Evolutionary conservation across 495 filamentous ascomycete species (phyloP).

Genomic region (Neurospora intermedia): DNA sequence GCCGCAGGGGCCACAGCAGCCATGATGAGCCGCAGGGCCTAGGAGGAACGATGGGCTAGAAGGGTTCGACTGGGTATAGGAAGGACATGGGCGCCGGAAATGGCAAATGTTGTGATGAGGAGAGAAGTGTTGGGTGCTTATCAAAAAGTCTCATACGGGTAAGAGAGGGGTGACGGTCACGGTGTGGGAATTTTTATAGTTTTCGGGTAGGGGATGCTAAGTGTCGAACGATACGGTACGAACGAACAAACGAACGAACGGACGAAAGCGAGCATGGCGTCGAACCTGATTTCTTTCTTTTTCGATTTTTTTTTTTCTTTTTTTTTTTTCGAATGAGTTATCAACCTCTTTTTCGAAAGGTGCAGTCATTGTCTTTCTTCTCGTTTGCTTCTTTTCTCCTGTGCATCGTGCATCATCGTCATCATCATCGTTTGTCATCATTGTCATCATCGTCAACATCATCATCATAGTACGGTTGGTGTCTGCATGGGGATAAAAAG

Average conservation of each 20-base stretch:
- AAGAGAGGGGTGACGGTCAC: background rate
- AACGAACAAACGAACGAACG: background rate
- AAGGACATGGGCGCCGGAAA: background rate
- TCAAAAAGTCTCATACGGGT: background rate
- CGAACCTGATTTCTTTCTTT: background rate
- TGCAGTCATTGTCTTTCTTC: background rate
- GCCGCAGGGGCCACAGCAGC: constrained; percentile 41
- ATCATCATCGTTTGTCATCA: background rate
- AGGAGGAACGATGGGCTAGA: constrained; percentile 7
- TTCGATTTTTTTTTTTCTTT: background rate
- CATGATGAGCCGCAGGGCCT: constrained; percentile 39
- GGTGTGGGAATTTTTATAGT: background rate
- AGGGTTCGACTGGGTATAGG: background rate
- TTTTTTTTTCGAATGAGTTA: background rate
- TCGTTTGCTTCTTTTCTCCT: background rate
- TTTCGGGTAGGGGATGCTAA: background rate
- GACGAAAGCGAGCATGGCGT: background rate
- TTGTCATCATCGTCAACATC: background rate
- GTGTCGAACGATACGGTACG: background rate
- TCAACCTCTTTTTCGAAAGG: background rate
- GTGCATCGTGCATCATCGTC: background rate
- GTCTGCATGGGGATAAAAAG: background rate
- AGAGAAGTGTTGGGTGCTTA: background rate
- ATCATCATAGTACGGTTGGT: background rate
- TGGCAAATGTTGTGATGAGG: background rate